Base-by-base conservation (phyloP, 176 grass and related monocot genomes). In the Ensete ventricosum region DNA sequence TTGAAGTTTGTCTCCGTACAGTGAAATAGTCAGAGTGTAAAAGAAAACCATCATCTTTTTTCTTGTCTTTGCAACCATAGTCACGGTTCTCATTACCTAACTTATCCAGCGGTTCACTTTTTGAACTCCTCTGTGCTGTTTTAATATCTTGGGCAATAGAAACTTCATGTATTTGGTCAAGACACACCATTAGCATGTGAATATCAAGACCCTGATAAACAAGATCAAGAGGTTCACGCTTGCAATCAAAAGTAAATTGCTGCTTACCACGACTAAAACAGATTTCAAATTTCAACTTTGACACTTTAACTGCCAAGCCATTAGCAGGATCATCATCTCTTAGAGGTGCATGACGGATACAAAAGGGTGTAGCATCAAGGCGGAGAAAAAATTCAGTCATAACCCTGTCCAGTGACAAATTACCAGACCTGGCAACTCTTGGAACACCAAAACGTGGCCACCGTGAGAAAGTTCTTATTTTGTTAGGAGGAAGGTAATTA, bases 301-400 rank as follows among this genome's bases (percentile, higher is more conserved):
- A 82, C 62, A 80, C 84, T 79, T 84, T 88, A 16, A 97, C 63
- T 79, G 82, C 75, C 83, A 97, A 76, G 67, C 94, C 88, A 55
- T 93, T 86, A 75, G 94, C 86, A 80, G 94, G 87, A 84, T 97
- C 94, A 85, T 97, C 84, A 72, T 85, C 63, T 79, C 85, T 87
- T 71, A 97, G 77, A 17, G 94, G 81, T 69, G 83, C 73, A 79
- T 93, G 84, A 25, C 77, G 87, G 73, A 97, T 88, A 69, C 79
- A 77, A 62, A 88, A 77, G 22, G 82, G 62, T 50, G 81, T 85
- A 62, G 83, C 71, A 87, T 90, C 87, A 72, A 93, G 87, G 62
- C 90, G 85, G 81, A 97, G 89, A 80, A 86, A 97, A 80, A 93
- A 89, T 80, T 97, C 94, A 22, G 94, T 97, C 94, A 97, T 93